These are phyloP conservation scores for Pelagophyceae sp. DNA, from an alignment of 352 stramenopile species.

Conservation along the genomic window DNA sequence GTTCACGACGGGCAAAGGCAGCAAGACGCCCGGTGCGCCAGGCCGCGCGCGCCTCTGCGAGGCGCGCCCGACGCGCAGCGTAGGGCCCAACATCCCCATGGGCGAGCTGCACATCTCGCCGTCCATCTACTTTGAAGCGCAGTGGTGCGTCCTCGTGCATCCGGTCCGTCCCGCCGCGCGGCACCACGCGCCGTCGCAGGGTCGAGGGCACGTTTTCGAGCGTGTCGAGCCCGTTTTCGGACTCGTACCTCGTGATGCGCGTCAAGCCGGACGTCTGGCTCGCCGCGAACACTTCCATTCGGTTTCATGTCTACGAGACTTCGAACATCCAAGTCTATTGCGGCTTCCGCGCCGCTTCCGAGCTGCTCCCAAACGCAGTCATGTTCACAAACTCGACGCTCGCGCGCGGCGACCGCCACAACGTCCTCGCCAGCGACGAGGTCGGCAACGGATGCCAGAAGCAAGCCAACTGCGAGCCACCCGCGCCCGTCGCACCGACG, in stretches of 20 bases:
- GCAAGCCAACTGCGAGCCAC: constrained; percentile 16
- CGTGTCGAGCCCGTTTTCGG: not conserved
- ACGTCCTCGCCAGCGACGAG: not conserved
- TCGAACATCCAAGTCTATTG: constrained; percentile 7
- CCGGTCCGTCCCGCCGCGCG: not conserved
- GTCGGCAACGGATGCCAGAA: constrained; percentile 19
- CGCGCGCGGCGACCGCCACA: not conserved
- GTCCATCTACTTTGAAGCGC: constrained; percentile 13
- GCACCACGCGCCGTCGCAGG: not conserved
- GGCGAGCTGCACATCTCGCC: not conserved
- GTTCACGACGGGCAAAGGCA: constrained; percentile 1
- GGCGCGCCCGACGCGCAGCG: too few relatives aligned
- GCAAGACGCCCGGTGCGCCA: not conserved
- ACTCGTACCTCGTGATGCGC: not conserved
- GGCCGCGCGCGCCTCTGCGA: not conserved
- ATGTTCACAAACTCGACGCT: not conserved
- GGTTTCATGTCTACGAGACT: not conserved
- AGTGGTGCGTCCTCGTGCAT: not conserved
- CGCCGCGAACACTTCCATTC: not conserved
- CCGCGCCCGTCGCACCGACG: too few relatives aligned
- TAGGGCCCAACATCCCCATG: not conserved
- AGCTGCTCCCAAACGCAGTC: not conserved
- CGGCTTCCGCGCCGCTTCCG: not conserved
- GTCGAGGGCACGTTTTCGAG: constrained; percentile 3
- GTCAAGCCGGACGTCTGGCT: not conserved